These are phyloP conservation scores for Papiliotrema terrestris DNA, from an alignment of 1,284 basidiomycete species.

Conservation along the genomic window DNA sequence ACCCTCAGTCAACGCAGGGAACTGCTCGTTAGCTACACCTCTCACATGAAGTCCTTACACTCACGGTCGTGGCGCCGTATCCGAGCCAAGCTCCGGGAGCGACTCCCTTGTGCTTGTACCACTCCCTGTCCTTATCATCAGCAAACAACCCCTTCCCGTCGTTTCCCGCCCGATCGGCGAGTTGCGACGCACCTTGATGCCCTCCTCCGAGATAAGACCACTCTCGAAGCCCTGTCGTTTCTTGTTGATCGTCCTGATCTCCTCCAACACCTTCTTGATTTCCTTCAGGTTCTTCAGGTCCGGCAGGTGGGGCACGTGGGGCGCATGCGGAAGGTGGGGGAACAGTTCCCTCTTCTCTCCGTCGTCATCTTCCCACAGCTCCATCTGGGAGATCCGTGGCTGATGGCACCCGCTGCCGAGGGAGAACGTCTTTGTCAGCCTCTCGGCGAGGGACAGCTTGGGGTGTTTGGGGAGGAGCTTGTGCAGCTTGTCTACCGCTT, in stretches of 20 bases:
- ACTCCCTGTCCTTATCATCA: conserved; percentile 61
- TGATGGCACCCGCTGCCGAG: not conserved
- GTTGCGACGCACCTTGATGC: conserved; percentile 54
- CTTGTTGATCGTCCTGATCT: conserved; percentile 65
- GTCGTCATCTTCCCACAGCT: not conserved
- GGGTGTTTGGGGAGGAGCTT: conserved; percentile 33
- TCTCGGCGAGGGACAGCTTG: not conserved
- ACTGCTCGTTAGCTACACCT: conserved; percentile 16
- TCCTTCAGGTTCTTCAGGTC: conserved; percentile 36
- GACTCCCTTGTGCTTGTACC: conserved; percentile 81
- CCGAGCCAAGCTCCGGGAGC: conserved; percentile 88
- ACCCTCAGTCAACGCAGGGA: conserved; percentile 74
- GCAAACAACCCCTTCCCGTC: no score
- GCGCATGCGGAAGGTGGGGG: not conserved
- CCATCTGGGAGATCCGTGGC: not conserved
- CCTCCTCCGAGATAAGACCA: conserved; percentile 76
- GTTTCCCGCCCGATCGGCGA: not conserved
- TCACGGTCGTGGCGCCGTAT: conserved; percentile 61
- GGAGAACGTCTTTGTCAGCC: conserved; percentile 19
- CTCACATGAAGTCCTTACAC: conserved; percentile 3
- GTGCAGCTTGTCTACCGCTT: conserved; percentile 45
- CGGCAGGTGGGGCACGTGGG: not conserved
- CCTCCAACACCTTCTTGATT: conserved; percentile 61
- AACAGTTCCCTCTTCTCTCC: not conserved
- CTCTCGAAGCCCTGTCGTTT: conserved; percentile 72